Evolutionary conservation across 108 stramenopile species (phyloP).

Genomic region (Nitzschia sp.): DNA sequence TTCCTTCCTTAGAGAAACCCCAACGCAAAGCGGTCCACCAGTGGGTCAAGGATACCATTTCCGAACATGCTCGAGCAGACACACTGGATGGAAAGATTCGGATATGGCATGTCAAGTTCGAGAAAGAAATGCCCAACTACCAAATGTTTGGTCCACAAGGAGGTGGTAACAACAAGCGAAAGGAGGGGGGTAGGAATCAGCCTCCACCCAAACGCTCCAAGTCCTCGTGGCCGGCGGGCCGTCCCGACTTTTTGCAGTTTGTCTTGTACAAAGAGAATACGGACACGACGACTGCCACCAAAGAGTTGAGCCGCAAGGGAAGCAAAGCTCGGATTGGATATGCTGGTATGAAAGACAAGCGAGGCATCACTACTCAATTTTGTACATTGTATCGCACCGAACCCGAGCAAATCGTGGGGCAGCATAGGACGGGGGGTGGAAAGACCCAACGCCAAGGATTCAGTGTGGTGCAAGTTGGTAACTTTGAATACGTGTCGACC

Average conservation of each 20-base stretch:
- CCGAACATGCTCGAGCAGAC: slow-evolving; percentile 59
- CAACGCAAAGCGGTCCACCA: slow-evolving; percentile 64
- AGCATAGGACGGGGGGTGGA: slow-evolving; percentile 49
- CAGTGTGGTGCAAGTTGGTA: slow-evolving; percentile 66
- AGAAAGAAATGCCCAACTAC: slow-evolving; percentile 75
- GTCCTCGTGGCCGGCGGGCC: slow-evolving; percentile 61
- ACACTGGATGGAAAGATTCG: slow-evolving; percentile 66
- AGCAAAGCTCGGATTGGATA: slow-evolving; percentile 57
- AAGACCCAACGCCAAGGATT: slow-evolving; percentile 53
- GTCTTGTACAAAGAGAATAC: slow-evolving; percentile 89
- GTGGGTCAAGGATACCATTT: slow-evolving; percentile 47
- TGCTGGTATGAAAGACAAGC: slow-evolving; percentile 93
- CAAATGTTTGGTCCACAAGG: slow-evolving; percentile 34
- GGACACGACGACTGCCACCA: slow-evolving; percentile 77
- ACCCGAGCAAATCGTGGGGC: slow-evolving; percentile 54
- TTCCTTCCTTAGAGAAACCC: slow-evolving; percentile 62
- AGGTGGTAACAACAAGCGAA: slow-evolving; percentile 23
- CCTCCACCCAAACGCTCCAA: slow-evolving; percentile 36
- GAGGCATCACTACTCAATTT: slow-evolving; percentile 87
- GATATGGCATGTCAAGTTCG: slow-evolving; percentile 69
- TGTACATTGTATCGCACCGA: slow-evolving; percentile 73
- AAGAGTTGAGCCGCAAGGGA: slow-evolving; percentile 66
- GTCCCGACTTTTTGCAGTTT: slow-evolving; percentile 79
- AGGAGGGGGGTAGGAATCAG: slow-evolving; percentile 21
- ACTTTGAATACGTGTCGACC: slow-evolving; percentile 66